Evolutionary conservation across 495 filamentous ascomycete species (phyloP), one percentile per base, ranked within the genome.

Genomic region (Hypoxylon crocopeplum): DNA sequence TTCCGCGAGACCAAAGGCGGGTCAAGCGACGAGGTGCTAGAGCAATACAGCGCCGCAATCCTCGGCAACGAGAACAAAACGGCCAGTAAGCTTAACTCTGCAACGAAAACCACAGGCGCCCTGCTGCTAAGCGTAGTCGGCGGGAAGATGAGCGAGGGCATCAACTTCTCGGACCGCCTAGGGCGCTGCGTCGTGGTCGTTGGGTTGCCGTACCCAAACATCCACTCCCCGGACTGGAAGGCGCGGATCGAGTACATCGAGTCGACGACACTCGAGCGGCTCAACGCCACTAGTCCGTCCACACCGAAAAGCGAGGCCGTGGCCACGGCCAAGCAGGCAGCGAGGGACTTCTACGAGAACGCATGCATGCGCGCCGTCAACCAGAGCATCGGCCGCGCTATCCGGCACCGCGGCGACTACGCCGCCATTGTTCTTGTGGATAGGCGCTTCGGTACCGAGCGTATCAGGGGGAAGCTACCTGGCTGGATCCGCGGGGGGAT

Each of bases 301-400:
- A 88, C 82, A 51, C 77, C 84, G 2, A 82, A 79, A 38, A 83
- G 88, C 30, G 68, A 77, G 34, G 70, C 67, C 0, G 1, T 44
- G 6, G 68, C 68, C 3, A 40, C 30, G 65, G 83, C 84, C 17
- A 92, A 87, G 65, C 85, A 85, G 45, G 89, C 86, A 1, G 85
- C 85, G 1, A 77, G 87, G 27, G 90, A 93, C 30, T 96, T 93
- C 69, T 96, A 96, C 69, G 93, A 97, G 72, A 98, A 98, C 67
- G 85, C 90, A 1, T 96, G 91, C 73, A 96, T 98, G 91, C 81
- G 94, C 34, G 91, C 93, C 11, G 95, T 98, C 33, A 98, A 98
- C 70, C 94, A 98, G 77, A 92, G 89, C 65, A 91, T 98, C 60
- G 94, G 94, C 2, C 80, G 94, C 55, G 94, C 93, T 1, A 97